Base-by-base conservation (phyloP, 805 yeast species). In the Saccharomycopsis sp. region DNA sequence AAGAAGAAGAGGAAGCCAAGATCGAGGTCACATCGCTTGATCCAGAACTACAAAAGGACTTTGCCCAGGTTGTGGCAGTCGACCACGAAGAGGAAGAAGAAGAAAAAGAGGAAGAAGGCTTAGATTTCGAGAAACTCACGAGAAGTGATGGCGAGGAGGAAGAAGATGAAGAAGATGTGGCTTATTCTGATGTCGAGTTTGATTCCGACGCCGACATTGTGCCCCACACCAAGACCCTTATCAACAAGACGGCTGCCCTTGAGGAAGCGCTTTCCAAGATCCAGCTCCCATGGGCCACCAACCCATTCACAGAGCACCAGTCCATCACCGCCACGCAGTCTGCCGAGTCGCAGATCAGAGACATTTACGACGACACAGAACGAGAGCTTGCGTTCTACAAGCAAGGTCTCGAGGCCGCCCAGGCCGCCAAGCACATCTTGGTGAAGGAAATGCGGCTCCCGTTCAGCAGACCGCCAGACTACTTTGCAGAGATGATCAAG, bases 401-500 rank as follows among this genome's bases (percentile, higher is more conserved):
- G 59, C 98, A 92, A 65, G 95, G 94, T 5, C 71, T 92, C 43
- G 80, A 75, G 39, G 94, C 96, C 3, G 92, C 83, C 21, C 63
- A 70, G 38, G 74, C 71, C 51, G 95, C 83, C 19, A 78, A 89
- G 55, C 59, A 69, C 35, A 72, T 73, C 41, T 66, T 83, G 31
- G 63, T 77, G 37, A 77, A 77, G 54, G 27, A 9, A 10, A 70
- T 83, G 50, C 79, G 80, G 56, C 77, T 89, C 23, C 86, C 96
- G 46, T 92, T 92, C 60, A 70, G 94, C 21, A 76, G 98, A 61
- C 99, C 99, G 27, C 65, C 75, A 54, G 98, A 92, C 59, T 92
- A 85, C 61, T 92, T 92, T 65, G 99, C 98, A 15, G 98, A 92
- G 64, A 92, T 92, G 98, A 84, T 87, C 46, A 92, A 92, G 67